Base-by-base conservation (phyloP, 2,329 filamentous ascomycete genomes). In the Paecilomyces formosus region DNA sequence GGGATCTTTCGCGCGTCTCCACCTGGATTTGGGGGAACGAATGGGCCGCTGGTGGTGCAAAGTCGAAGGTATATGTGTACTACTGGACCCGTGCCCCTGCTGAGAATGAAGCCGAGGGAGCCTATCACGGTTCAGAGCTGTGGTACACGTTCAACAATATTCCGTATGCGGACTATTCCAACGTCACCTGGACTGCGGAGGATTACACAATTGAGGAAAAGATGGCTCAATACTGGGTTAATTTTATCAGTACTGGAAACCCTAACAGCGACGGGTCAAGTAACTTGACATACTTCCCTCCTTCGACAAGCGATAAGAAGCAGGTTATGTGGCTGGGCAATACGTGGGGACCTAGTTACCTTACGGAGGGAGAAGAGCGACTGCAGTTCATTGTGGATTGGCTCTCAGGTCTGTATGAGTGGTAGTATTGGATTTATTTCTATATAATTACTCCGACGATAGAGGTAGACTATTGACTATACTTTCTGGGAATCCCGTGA, bases 251-350 rank as follows among this genome's bases (percentile, higher is more conserved):
- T 51, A 70, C 62, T 12, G 71, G 71, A 1, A 62, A 66, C 30
- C 71, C 72, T 62, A 75, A 59, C 63, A 70, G 53, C 70, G 60
- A 61, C 3, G 62, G 60, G 13, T 45, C 39, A 15, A 45, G 39
- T 45, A 18, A 45, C 70, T 26, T 79, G 24, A 73, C 72, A 8
- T 65, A 71, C 24, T 82, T 82, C 61, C 71, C 74, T 21, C 61
- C 61, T 1, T 57, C 60, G 2, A 59, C 59, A 26, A 57, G 45
- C 18, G 55, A 45, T 28, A 33, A 49, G 35, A 56, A 55, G n/a
- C 15, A 58, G 39, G 49, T 55, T 26, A 63, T 63, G 60, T 60
- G 58, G 60, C 21, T 63, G 18, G 60, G 63, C 3, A 60, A 62
- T 51, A 65, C 64, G 31, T 33, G 39, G 56, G 53, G 33, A 13